Percentiles rank a stretch among this genome's conserved stretches.
phyloP scores from a whole-genome alignment of 139 green algal genomes.

The Auxenochlorella pyrenoidosa region DNA sequence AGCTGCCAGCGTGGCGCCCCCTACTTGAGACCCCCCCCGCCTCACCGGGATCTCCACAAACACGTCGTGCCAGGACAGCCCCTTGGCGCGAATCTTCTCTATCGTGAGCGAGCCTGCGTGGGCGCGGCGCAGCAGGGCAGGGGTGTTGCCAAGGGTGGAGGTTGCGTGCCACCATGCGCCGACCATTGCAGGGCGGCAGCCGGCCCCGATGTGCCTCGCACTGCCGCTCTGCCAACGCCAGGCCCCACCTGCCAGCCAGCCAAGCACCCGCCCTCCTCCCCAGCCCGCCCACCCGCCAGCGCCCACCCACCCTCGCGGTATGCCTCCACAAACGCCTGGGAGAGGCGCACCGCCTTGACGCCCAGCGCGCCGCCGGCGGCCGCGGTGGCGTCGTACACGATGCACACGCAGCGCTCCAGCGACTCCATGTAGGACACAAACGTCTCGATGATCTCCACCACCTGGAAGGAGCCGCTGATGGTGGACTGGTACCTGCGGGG shows the following conservation, averaged over 20 bases:
- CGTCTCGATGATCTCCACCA: constrained; percentile 96
- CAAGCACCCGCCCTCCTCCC: too few relatives aligned
- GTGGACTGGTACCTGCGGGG: constrained; percentile 86
- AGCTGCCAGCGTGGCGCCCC: too few relatives aligned
- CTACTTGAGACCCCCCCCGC: too few relatives aligned
- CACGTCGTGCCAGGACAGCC: constrained; percentile 88
- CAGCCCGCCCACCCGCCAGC: too few relatives aligned
- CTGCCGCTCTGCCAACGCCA: too few relatives aligned
- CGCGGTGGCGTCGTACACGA: constrained; percentile 92
- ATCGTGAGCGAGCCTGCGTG: constrained; percentile 48
- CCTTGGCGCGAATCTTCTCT: constrained; percentile 68
- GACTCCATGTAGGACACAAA: constrained; percentile 98
- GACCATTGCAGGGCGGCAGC: too few relatives aligned
- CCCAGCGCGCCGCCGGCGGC: constrained; percentile 35
- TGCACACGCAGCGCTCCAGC: constrained; percentile 96
- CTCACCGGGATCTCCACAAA: constrained; percentile 92
- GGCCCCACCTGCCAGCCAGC: too few relatives aligned
- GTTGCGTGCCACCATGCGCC: background rate
- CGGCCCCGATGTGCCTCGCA: too few relatives aligned
- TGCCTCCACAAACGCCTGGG: constrained; percentile 91
- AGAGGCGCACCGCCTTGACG: constrained; percentile 90
- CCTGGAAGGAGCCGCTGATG: constrained; percentile 84
- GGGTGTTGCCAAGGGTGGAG: background rate
- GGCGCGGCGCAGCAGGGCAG: background rate
- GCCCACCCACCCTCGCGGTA: constrained; percentile 71